phyloP scores from a whole-genome alignment of 768 basidiomycete species.

The Collybiopsis luxurians region DNA sequence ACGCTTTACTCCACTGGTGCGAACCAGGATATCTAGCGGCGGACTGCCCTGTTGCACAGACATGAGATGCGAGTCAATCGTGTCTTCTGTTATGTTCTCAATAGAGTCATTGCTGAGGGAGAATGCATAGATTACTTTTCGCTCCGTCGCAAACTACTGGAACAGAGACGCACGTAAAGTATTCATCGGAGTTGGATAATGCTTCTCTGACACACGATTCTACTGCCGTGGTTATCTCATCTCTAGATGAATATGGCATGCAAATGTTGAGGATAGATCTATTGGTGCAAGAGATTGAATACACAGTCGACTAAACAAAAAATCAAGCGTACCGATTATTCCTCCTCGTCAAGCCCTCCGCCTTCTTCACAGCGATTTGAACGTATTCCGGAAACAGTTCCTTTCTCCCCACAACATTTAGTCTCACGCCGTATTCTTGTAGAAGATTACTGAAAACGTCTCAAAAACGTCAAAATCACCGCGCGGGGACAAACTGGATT shows the following conservation, averaged over 20 bases:
- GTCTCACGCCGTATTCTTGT: slow-evolving; percentile 75
- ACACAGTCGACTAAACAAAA: neutral
- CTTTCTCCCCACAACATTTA: slow-evolving; percentile 77
- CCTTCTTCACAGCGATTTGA: slow-evolving; percentile 61
- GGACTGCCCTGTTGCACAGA: slow-evolving; percentile 65
- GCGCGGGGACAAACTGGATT: neutral
- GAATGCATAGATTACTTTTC: no score
- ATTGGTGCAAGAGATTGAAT: neutral
- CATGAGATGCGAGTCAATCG: slow-evolving; percentile 66
- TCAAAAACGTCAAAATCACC: neutral
- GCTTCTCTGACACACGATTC: slow-evolving; percentile 45
- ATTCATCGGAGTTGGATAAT: slow-evolving; percentile 12
- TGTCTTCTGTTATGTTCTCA: slow-evolving; percentile 55
- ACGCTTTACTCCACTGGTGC: slow-evolving; percentile 88
- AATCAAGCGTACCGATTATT: slow-evolving; percentile 57
- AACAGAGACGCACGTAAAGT: neutral
- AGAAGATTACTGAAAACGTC: slow-evolving; percentile 73
- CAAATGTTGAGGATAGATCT: slow-evolving; percentile 91
- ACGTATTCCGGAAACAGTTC: slow-evolving; percentile 80
- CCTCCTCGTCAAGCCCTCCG: slow-evolving; percentile 73
- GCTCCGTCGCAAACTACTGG: neutral
- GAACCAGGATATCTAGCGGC: slow-evolving; percentile 84
- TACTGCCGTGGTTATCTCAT: slow-evolving; percentile 88
- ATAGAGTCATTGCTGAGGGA: neutral
- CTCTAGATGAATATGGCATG: slow-evolving; percentile 88